phyloP scores from a whole-genome alignment of 2,329 filamentous ascomycete species.

The Tolypocladium endophyticum region DNA sequence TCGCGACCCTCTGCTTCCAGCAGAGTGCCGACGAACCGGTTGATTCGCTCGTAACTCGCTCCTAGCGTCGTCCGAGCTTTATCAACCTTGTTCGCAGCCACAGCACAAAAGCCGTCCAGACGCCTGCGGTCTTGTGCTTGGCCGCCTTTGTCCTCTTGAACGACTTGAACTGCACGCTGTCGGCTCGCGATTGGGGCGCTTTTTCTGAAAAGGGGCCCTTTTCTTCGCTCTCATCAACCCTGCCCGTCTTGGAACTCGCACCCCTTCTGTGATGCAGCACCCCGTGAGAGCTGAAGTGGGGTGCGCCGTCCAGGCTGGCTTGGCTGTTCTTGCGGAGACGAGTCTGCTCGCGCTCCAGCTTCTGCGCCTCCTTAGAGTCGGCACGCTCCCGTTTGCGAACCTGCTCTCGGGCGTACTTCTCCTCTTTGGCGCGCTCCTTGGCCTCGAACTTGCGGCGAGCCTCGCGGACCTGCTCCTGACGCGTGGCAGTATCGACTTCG shows the following conservation, averaged over 20 bases:
- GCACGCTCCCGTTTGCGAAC: slow-evolving; percentile 46
- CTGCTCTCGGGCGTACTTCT: slow-evolving; percentile 51
- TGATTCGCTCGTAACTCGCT: slow-evolving; percentile 8
- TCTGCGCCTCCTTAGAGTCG: slow-evolving; percentile 44
- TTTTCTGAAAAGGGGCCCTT: slow-evolving; percentile 24
- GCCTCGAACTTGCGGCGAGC: slow-evolving; percentile 54
- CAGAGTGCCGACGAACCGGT: neutral
- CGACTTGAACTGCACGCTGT: slow-evolving; percentile 32
- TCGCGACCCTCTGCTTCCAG: neutral
- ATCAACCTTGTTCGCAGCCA: slow-evolving; percentile 48
- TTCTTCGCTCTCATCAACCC: neutral
- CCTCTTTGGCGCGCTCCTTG: slow-evolving; percentile 50
- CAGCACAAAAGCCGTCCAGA: slow-evolving; percentile 53
- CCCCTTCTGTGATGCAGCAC: slow-evolving; percentile 14
- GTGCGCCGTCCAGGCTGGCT: slow-evolving; percentile 21
- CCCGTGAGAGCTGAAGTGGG: slow-evolving; percentile 19
- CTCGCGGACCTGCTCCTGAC: slow-evolving; percentile 47
- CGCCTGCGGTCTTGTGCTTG: slow-evolving; percentile 50
- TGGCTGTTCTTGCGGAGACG: slow-evolving; percentile 28
- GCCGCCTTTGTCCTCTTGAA: slow-evolving; percentile 33
- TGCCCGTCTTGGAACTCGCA: slow-evolving; percentile 16
- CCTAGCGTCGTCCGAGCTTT: slow-evolving; percentile 29
- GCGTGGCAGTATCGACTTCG: slow-evolving; percentile 44
- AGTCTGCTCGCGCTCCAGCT: slow-evolving; percentile 35
- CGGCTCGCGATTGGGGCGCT: slow-evolving; percentile 19